Conservation (phyloP, 78 protist species). For the Guillardia theta region DNA sequence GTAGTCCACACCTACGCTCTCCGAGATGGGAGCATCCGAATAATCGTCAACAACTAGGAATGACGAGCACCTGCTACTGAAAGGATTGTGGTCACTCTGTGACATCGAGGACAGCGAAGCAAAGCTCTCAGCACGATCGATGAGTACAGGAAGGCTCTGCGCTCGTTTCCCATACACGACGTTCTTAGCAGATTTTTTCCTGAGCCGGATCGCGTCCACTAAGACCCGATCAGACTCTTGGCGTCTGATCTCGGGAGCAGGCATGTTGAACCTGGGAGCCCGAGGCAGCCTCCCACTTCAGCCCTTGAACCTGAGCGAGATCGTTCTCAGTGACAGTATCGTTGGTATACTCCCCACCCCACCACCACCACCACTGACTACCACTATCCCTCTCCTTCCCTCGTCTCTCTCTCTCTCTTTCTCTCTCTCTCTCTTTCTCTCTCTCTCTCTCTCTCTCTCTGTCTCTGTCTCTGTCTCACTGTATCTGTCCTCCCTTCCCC, state of each 20-base stretch:
- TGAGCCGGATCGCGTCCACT: neutral
- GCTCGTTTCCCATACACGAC: no score
- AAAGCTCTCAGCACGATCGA: no score
- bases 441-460: neutral
- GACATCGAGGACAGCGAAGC: no score
- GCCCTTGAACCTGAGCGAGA: neutral
- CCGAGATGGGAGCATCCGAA: no score
- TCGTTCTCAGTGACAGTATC: neutral
- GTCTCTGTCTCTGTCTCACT: neutral
- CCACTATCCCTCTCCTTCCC: neutral
- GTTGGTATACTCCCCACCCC: neutral
- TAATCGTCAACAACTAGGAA: no score
- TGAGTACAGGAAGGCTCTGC: no score
- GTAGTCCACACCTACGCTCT: no score
- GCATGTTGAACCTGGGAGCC: neutral
- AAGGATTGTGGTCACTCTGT: no score
- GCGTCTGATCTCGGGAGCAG: neutral
- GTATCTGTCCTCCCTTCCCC: neutral
- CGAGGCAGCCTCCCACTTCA: no score
- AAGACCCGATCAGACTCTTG: neutral
- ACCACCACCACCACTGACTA: neutral
- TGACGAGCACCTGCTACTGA: no score
- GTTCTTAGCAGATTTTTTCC: no score
- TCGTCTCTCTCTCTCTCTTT: neutral
- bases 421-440: neutral